These are phyloP conservation scores for Ganoderma leucocontextum DNA, from an alignment of 1,284 basidiomycete genomes.

Conservation along the genomic window DNA sequence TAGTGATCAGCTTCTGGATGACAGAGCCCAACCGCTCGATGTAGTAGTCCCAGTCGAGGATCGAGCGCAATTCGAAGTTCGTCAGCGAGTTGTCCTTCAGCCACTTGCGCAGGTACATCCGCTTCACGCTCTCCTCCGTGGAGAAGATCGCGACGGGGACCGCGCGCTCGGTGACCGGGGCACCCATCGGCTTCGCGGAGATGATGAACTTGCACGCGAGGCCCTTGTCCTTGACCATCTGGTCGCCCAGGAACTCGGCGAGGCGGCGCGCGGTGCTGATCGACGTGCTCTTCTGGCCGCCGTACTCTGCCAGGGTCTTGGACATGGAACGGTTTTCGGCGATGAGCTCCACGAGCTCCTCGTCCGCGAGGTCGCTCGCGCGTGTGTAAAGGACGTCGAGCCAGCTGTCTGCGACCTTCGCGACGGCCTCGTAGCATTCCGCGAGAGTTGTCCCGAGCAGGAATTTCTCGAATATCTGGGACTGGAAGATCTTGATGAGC, in stretches of 20 bases:
- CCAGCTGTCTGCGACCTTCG: constrained; percentile 96
- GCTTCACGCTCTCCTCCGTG: constrained; percentile 91
- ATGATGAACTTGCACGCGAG: constrained; percentile 99
- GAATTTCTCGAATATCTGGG: constrained; percentile 98
- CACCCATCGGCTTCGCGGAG: constrained; percentile 91
- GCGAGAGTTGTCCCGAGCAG: constrained; percentile 91
- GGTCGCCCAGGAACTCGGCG: constrained; percentile 96
- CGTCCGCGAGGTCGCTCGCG: constrained; percentile 86
- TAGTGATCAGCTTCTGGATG: constrained; percentile 99
- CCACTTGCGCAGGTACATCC: constrained; percentile 95
- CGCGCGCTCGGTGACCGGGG: constrained; percentile 97
- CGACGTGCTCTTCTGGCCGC: constrained; percentile 95
- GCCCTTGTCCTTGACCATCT: constrained; percentile 99
- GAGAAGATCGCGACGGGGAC: constrained; percentile 99
- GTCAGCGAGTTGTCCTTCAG: constrained; percentile 91
- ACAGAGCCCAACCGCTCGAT: constrained; percentile 98
- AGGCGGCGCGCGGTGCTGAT: constrained; percentile 96
- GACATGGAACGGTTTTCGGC: constrained; percentile 99
- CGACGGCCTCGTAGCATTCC: constrained; percentile 96
- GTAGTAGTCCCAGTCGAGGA: constrained; percentile 99
- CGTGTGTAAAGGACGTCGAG: constrained; percentile 93
- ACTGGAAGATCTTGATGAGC: constrained; percentile 99
- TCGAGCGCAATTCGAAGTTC: constrained; percentile 92
- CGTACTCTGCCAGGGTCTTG: constrained; percentile 96
- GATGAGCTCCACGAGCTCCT: constrained; percentile 97